Conservation (phyloP, 2,329 filamentous ascomycete genomes). For the Trichoderma polysporum region DNA sequence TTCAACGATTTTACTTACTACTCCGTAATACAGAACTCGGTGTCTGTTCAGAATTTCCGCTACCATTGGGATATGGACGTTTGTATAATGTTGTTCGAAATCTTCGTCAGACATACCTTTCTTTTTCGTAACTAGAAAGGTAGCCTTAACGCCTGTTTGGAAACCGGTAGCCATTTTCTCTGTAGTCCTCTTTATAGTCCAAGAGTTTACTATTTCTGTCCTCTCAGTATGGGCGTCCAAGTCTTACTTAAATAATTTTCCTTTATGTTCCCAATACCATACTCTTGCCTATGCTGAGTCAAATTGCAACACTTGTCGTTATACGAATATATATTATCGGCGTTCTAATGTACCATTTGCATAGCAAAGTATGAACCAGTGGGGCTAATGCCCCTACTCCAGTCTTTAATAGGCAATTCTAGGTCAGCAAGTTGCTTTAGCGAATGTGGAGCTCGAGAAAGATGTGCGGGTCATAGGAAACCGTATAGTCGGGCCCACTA, state of each 20-base stretch:
- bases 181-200: too few relatives aligned
- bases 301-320: background rate
- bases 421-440: background rate
- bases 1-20: background rate
- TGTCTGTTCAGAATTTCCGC: background rate
- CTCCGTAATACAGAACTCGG: background rate
- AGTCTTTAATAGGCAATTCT: background rate
- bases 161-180: background rate
- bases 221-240: background rate
- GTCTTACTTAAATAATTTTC: background rate
- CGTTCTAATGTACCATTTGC: background rate
- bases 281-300: background rate
- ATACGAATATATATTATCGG: background rate
- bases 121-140: background rate
- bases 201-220: background rate
- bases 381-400: background rate
- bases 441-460: background rate
- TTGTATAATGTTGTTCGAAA: constrained; percentile 1
- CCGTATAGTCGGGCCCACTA: background rate
- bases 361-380: background rate
- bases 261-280: background rate
- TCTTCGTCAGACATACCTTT: constrained; percentile 8
- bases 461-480: background rate
- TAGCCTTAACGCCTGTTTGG: background rate
- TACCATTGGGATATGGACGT: background rate